Percentiles rank a stretch among this genome's conserved stretches.
phyloP scores from a whole-genome alignment of 495 filamentous ascomycete genomes.

The Neurospora cerealis region DNA sequence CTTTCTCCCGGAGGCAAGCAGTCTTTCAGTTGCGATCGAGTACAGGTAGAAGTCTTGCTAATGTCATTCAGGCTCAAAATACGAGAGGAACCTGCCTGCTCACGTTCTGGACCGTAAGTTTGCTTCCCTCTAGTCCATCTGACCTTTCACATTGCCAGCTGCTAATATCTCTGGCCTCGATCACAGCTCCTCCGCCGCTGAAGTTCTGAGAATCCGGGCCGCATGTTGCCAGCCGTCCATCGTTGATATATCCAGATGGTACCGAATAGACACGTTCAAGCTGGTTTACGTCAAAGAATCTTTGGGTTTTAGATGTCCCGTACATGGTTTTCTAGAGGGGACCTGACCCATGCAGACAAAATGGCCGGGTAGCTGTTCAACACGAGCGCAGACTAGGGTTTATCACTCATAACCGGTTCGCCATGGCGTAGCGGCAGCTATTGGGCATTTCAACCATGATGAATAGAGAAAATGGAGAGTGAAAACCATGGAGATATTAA shows the following conservation, averaged over 20 bases:
- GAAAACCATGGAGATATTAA: background rate
- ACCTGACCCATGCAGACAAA: background rate
- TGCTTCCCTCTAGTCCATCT: background rate
- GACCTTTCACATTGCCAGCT: background rate
- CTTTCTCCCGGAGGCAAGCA: slow-evolving; percentile 87
- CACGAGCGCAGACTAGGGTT: background rate
- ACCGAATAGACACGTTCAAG: background rate
- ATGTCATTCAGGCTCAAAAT: slow-evolving; percentile 68
- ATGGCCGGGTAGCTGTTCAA: background rate
- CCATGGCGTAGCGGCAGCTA: background rate
- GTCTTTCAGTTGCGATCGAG: background rate
- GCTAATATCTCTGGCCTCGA: slow-evolving; percentile 5
- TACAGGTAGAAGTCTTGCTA: slow-evolving; percentile 16
- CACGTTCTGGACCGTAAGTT: slow-evolving; percentile 71
- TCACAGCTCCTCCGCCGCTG: slow-evolving; percentile 32
- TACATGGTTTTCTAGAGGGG: background rate
- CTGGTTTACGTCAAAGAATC: background rate
- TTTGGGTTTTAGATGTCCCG: background rate
- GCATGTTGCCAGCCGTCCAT: background rate
- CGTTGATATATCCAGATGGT: background rate
- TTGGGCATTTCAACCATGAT: background rate
- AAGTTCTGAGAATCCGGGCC: slow-evolving; percentile 27
- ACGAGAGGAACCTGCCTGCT: slow-evolving; percentile 80
- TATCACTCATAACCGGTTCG: background rate
- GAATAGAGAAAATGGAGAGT: background rate